Evolutionary conservation across 1,284 basidiomycete genomes (phyloP).

Genomic region (Meira nashicola): DNA sequence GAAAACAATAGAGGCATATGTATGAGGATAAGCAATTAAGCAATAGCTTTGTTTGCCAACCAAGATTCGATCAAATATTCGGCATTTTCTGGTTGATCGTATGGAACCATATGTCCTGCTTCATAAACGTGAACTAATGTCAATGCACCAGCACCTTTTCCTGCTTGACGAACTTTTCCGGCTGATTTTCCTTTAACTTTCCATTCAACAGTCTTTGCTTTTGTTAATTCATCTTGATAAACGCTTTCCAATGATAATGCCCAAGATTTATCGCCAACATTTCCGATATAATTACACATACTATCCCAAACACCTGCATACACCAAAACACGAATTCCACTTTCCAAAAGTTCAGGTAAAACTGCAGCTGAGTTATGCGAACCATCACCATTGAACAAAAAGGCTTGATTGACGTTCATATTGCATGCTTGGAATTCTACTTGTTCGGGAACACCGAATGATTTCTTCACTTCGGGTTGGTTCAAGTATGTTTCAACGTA

Average conservation of each 20-base stretch:
- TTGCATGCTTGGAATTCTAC: slow-evolving; percentile 62
- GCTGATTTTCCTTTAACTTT: slow-evolving; percentile 32
- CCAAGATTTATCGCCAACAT: slow-evolving; percentile 49
- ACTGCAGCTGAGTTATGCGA: slow-evolving; percentile 71
- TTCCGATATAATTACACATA: slow-evolving; percentile 45
- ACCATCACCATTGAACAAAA: slow-evolving; percentile 60
- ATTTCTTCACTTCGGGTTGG: slow-evolving; percentile 63
- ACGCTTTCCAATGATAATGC: slow-evolving; percentile 34
- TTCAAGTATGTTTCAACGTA: slow-evolving; percentile 55
- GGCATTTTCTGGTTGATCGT: slow-evolving; percentile 73
- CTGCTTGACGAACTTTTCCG: slow-evolving; percentile 37
- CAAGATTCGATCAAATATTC: slow-evolving; percentile 61
- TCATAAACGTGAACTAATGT: slow-evolving; percentile 33
- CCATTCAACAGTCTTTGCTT: slow-evolving; percentile 30
- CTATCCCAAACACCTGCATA: slow-evolving; percentile 82
- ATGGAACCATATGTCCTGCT: slow-evolving; percentile 58
- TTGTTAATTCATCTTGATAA: slow-evolving; percentile 39
- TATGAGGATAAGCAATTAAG: neutral
- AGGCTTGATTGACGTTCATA: slow-evolving; percentile 60
- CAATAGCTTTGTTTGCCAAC: slow-evolving; percentile 58
- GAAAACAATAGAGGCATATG: neutral
- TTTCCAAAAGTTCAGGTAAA: slow-evolving; percentile 69
- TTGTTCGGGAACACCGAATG: slow-evolving; percentile 65
- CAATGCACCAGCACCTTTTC: slow-evolving; percentile 42
- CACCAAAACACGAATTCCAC: slow-evolving; percentile 70